These are phyloP conservation scores for Sarocladium oryzae DNA, from an alignment of 2,329 filamentous ascomycete species.

Conservation along the genomic window DNA sequence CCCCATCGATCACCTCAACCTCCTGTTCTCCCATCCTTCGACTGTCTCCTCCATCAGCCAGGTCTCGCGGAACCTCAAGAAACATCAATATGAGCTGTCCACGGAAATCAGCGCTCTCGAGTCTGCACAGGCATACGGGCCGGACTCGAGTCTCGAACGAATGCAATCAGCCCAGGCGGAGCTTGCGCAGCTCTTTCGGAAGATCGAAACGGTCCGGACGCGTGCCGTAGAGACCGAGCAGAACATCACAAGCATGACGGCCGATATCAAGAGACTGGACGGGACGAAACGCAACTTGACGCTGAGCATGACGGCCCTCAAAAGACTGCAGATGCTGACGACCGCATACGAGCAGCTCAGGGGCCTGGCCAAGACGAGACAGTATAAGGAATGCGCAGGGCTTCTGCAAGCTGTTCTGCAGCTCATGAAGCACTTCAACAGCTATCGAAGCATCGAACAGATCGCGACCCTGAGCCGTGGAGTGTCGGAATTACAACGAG, in stretches of 20 bases:
- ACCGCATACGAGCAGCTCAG: constrained; percentile 97
- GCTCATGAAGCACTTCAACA: constrained; percentile 98
- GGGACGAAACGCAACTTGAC: constrained; percentile 95
- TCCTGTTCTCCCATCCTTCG: constrained; percentile 85
- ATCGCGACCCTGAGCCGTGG: constrained; percentile 90
- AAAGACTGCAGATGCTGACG: constrained; percentile 95
- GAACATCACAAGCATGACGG: constrained; percentile 96
- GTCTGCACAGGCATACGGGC: constrained; percentile 74
- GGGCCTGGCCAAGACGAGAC: constrained; percentile 72
- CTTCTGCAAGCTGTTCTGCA: constrained; percentile 92
- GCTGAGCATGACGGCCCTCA: constrained; percentile 94
- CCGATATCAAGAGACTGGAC: constrained; percentile 95
- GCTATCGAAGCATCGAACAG: constrained; percentile 95
- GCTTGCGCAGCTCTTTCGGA: constrained; percentile 81
- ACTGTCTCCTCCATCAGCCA: constrained; percentile 69
- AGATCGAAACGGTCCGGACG: constrained; percentile 88
- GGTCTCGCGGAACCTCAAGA: constrained; percentile 67
- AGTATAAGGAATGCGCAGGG: constrained; percentile 93
- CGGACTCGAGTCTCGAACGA: constrained; percentile 80
- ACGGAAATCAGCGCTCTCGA: constrained; percentile 67
- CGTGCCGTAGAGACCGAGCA: constrained; percentile 89
- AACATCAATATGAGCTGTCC: constrained; percentile 77
- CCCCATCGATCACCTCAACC: constrained; percentile 86
- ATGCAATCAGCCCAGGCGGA: constrained; percentile 90
- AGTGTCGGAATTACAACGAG: constrained; percentile 86